phyloP scores from a whole-genome alignment of 768 basidiomycete species.

The Pleurotus ostreatus region DNA sequence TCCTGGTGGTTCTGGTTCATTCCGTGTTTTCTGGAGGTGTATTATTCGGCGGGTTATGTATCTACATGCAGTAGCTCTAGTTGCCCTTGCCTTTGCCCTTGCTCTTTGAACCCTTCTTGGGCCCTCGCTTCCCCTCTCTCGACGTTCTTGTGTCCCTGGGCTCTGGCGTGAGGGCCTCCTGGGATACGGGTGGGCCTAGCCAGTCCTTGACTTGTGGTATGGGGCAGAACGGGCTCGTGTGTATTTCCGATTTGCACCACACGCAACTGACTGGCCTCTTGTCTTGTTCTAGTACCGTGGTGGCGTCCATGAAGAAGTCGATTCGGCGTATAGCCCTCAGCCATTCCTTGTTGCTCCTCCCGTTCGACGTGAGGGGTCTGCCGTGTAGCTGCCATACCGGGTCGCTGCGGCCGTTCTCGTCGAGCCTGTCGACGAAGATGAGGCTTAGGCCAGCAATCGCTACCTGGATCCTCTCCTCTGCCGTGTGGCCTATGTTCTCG shows the following conservation, averaged over 20 bases:
- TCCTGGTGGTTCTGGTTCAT: no score
- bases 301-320: background rate
- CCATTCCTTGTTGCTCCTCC: background rate
- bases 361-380: background rate
- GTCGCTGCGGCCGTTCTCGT: background rate
- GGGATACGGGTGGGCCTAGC: background rate
- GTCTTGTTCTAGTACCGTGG: background rate
- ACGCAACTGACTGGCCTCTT: background rate
- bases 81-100: background rate
- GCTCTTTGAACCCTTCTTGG: background rate
- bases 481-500: background rate
- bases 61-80: no score
- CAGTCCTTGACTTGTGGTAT: background rate
- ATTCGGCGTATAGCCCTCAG: background rate
- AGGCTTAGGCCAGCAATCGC: background rate
- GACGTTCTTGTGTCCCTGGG: background rate
- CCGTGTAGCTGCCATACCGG: background rate
- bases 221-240: background rate
- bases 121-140: background rate
- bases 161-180: background rate
- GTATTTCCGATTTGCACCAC: background rate
- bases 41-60: no score
- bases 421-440: background rate
- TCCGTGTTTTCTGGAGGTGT: no score
- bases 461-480: background rate